Base-by-base conservation (phyloP, 75 land plant genomes). In the Isoetes taiwanensis region DNA sequence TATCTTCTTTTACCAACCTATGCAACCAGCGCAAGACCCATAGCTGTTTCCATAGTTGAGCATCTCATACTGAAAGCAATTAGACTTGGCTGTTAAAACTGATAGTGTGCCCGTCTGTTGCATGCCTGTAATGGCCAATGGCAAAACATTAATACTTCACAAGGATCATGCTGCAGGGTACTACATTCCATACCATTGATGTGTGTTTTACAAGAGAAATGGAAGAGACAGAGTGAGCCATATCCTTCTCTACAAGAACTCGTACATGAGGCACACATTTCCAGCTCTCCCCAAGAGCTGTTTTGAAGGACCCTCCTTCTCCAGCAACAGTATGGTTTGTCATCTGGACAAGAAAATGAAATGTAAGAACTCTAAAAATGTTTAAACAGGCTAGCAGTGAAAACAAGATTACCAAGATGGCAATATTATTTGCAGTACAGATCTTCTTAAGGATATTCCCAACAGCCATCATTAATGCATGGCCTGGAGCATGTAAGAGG, bases 221-320 rank as follows among this genome's bases (percentile, higher is more conserved):
- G 2, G 37, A 64, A 59, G 67, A 70, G 2, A 40, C 50, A 48
- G 60, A 70, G 65, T 66, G 67, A 17, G 52, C 66, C 0, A 28
- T 59, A 24, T 81, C 72, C 25, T 68, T 64, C 4, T 67, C 70
- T n/a, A 89, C 73, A 29, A 76, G 35, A 48, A 87, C 62, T 59
- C 90, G 72, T 2, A 82, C 77, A 72, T 89, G 80, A 34, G 91
- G 96, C 32, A 89, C 59, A 32, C 57, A 46, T 64, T 89, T 89
- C 96, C 96, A 89, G 41, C 81, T 77, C 65, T 85, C 96, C 35
- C 96, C 96, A 27, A 89, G 73, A 1, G 96, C 96, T 21, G 96
- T 90, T 59, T 79, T 89, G 5, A 56, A 52, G 1, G 37, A 62
- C 28, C 90, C 91, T 41, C 76, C 63, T 61, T 88, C 85, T 20